Evolutionary conservation across 371 early-diverging fungal genomes (phyloP), one percentile per base, ranked within the genome.

Genomic region (Mucor sp.): DNA sequence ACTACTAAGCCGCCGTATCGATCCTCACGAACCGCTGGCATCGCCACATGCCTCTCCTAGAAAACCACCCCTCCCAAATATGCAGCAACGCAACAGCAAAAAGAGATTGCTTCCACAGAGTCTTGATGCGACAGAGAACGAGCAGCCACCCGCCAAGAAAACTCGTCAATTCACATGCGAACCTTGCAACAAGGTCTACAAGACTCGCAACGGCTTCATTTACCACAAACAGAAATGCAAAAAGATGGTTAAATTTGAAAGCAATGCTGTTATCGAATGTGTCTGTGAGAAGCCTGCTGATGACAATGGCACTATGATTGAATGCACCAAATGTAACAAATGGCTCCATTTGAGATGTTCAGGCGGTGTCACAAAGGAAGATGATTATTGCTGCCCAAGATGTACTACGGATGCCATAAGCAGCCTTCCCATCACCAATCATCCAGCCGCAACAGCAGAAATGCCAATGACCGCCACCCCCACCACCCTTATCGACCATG

Each of bases 341-440:
- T 85, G 85, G 85, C 78, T 86, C n/a, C 88, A 87, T 74, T 50
- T 77, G 9, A 78, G 77, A 14, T 87, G 88, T 61, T 58, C 82
- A 48, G 80, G 81, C 19, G 77, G 79, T 30, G 71, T 73, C 5
- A 71, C 63, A 8, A 60, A 79, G 5, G 78, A 60, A 7, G 82
- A 81, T 7, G 73, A 69, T 19, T 85, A 80, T 62, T 72, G 67
- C 55, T 87, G 88, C 66, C 80, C 85, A 11, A 60, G 77, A 5
- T 87, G 88, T 69, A 19, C 6, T 9, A n/a, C 58, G 23, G 33
- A 14, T 32, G 25, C 50, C 14, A 37, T 37, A 50, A 44, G 7
- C 44, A 44, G 19, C 44, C 17, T 44, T 19, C n/a, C 44, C n/a
- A 14, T 37, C 25, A 19, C 43, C 9, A 28, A 41, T n/a, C 17